A percentile compares a stretch with the other conserved stretches of the same genome.
Conservation (phyloP, 805 yeast species). For the Hanseniaspora valbyensis region DNA sequence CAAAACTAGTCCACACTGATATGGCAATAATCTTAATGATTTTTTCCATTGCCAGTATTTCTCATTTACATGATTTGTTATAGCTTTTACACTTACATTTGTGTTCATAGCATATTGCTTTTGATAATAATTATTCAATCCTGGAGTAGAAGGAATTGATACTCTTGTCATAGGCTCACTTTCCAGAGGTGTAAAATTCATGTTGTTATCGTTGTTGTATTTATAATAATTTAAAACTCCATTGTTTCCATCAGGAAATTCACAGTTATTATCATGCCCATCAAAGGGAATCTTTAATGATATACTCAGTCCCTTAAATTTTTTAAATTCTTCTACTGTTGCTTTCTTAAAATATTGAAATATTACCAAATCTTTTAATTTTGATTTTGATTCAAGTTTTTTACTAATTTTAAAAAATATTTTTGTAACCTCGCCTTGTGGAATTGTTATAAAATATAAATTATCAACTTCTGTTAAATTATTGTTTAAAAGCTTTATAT, state of each 20-base stretch:
- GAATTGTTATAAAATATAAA: not conserved
- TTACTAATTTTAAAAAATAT: not conserved
- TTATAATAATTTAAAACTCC: not conserved
- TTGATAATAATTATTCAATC: not conserved
- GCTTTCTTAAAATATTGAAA: constrained; percentile 14
- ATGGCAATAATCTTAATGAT: constrained; percentile 20
- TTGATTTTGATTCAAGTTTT: constrained; percentile 3
- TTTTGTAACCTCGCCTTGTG: not conserved
- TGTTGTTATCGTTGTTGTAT: not conserved
- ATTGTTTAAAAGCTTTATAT: not conserved
- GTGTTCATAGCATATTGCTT: not conserved
- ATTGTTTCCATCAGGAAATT: not conserved
- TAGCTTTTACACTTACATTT: not conserved
- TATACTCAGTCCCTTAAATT: constrained; percentile 11
- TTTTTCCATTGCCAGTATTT: constrained; percentile 23
- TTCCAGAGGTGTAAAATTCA: not conserved
- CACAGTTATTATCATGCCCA: not conserved
- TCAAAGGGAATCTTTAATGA: not conserved
- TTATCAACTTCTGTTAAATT: not conserved
- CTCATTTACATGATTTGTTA: constrained; percentile 12
- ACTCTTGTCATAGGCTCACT: constrained; percentile 14
- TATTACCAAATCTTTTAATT: constrained; percentile 3
- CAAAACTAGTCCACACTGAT: constrained; percentile 25
- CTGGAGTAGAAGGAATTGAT: constrained; percentile 11
- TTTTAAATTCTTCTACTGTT: constrained; percentile 7